Evolutionary conservation across 208 protist species (phyloP).

Genomic region (Trypanosoma scelopori): DNA sequence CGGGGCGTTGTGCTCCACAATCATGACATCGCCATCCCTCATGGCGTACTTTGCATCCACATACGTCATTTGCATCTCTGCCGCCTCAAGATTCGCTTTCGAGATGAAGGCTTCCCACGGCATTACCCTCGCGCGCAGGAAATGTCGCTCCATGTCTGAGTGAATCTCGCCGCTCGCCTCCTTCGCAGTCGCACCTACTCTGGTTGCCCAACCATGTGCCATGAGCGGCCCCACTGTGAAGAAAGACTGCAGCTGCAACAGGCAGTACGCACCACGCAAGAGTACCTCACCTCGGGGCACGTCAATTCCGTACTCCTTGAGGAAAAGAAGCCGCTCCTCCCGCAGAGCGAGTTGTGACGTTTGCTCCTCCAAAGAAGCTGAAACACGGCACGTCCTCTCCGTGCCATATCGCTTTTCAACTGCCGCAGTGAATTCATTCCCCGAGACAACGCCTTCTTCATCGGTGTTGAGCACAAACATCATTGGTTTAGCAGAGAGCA

Average conservation of each 20-base stretch:
- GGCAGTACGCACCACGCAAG: conserved; percentile 50
- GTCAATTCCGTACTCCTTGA: conserved; percentile 77
- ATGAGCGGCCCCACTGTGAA: conserved; percentile 89
- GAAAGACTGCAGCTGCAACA: conserved; percentile 78
- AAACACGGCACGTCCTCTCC: conserved; percentile 64
- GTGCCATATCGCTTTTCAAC: conserved; percentile 66
- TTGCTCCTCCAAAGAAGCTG: conserved; percentile 79
- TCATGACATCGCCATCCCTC: conserved; percentile 83
- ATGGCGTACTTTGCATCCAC: conserved; percentile 69
- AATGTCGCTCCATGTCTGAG: conserved; percentile 80
- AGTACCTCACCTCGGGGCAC: conserved; percentile 65
- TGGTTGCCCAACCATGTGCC: conserved; percentile 72
- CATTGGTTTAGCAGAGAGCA: conserved; percentile 83
- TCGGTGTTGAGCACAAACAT: conserved; percentile 89
- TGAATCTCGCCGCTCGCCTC: conserved; percentile 84
- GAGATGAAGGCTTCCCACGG: conserved; percentile 53
- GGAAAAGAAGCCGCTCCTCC: conserved; percentile 74
- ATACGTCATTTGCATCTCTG: conserved; percentile 74
- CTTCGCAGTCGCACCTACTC: conserved; percentile 46
- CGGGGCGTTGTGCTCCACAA: conserved; percentile 73
- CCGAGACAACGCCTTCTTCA: conserved; percentile 46
- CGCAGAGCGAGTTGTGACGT: conserved; percentile 58
- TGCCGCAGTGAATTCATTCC: conserved; percentile 49
- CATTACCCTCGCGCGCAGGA: conserved; percentile 71
- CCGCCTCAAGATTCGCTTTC: conserved; percentile 63